Evolutionary conservation across 768 basidiomycete genomes (phyloP), one percentile per base, ranked within the genome.

Genomic region (Boletus reticulatus): DNA sequence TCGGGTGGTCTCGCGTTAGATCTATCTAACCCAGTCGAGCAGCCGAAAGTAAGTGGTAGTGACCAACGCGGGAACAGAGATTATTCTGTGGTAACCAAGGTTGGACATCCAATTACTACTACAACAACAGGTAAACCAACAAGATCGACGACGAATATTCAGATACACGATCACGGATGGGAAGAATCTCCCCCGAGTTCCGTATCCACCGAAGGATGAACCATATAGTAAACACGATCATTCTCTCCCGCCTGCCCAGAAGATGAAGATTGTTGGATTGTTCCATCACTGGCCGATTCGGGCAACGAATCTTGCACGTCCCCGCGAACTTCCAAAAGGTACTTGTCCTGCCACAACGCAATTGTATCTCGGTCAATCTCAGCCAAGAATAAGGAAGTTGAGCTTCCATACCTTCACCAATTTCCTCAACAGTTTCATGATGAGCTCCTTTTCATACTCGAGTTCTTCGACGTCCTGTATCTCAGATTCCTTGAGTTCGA

Each of bases 391-490:
- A 27, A n/a, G 6, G 13, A n/a, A 14, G 16, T 4, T 13, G 31
- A 44, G 12, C 38, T 3, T 4, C 14, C 65, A 52, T 56, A 94
- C 95, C 86, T 95, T 96, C 61, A 95, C 89, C 52, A 99, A 76
- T 72, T 92, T 95, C 62, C 78, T 82, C 60, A 99, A 71, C 66
- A 97, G 85, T 74, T 98, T 99, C 39, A 82, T 84, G 57, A 98
- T 84, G 48, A 99, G 78, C 69, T 94, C 92, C 64, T 87, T 87
- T 73, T 98, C 91, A 62, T 89, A 88, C 62, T 98, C 94, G 17
- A 97, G 74, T 64, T 95, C 87, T 51, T 94, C 93, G 6, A 93
- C 80, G 50, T 88, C 86, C 59, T 87, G 82, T 38, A 98, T 75
- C 58, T 94, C 89, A 10, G 78, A 76, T 71, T 99, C 97, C 70